Percentiles rank a stretch among this genome's conserved stretches.
These are phyloP conservation scores for Tetrapisispora nanseiensis DNA, from an alignment of 805 yeast genomes.

Conservation along the genomic window DNA sequence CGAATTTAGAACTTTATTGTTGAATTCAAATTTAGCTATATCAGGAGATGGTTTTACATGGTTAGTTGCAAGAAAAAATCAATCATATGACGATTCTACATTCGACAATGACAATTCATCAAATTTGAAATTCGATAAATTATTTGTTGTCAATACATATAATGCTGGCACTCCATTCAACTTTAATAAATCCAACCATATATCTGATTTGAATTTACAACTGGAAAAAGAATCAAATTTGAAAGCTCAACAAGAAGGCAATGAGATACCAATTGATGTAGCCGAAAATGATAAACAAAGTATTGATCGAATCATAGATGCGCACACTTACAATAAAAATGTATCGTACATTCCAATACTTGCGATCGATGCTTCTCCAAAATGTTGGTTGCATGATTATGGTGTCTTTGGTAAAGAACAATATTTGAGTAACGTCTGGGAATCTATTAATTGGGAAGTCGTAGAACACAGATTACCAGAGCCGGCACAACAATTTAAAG, in stretches of 20 bases:
- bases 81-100: slow-evolving; percentile 6
- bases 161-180: slow-evolving; percentile 80
- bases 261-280: slow-evolving; percentile 3
- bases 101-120: neutral
- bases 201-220: slow-evolving; percentile 12
- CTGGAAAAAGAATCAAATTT: neutral
- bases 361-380: slow-evolving; percentile 64
- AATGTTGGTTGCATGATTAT: slow-evolving; percentile 60
- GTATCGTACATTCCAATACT: slow-evolving; percentile 44
- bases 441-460: slow-evolving; percentile 62
- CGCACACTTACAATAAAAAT: neutral
- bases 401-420: slow-evolving; percentile 65
- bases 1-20: slow-evolving; percentile 62
- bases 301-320: neutral
- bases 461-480: slow-evolving; percentile 40
- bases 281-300: neutral
- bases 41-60: slow-evolving; percentile 90
- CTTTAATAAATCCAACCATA: slow-evolving; percentile 40
- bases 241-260: neutral
- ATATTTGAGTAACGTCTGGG: slow-evolving; percentile 59
- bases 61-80: slow-evolving; percentile 52
- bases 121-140: slow-evolving; percentile 32
- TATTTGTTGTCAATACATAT: slow-evolving; percentile 74
- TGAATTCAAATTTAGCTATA: slow-evolving; percentile 59
- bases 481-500: slow-evolving; percentile 1